Base-by-base conservation (phyloP, 257 asterid genomes). In the Solanum chaucha region DNA sequence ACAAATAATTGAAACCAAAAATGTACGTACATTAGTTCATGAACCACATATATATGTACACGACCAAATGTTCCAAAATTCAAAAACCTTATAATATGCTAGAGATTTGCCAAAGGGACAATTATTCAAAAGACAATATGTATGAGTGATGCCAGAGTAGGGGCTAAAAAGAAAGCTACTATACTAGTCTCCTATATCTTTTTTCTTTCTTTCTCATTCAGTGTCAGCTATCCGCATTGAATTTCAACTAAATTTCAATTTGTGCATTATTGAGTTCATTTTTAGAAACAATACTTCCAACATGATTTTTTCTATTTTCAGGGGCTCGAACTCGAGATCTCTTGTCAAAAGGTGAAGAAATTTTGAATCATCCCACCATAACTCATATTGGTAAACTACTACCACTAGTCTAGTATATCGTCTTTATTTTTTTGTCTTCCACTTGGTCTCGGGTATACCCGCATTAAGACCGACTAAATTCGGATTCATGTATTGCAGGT, bases 31-130 rank as follows among this genome's bases (percentile, higher is more conserved):
- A 64, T 73, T 73, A 73, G 20, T 73, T 36, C 17, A 36, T 73
- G 30, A 73, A 46, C 82, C 82, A 73, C 82, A 20, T 10, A 73
- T 73, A 35, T 9, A 72, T 35, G 13, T 5, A 72, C 10, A 73
- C 51, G 82, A 36, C 82, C 82, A 73, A 36, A 36, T 73, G 82
- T 73, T 73, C 82, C 82, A 73, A 73, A 73, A 73, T 73, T 73
- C 82, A 73, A 73, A 36, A 73, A 73, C 82, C 82, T 73, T 73
- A 73, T 73, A 36, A 73, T 73, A 22, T 73, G 82, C 51, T 36
- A 73, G 55, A 73, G 82, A 35, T 36, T 73, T 73, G 55, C 32
- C 82, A 36, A 73, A 73, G 82, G 51, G 82, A 36, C 82, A 36
- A 73, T 73, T 73, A 73, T 73, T 73, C 82, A 73, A 73, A 73